Evolutionary conservation across 257 asterid genomes (phyloP).

Genomic region (Fraxinus anomala): DNA sequence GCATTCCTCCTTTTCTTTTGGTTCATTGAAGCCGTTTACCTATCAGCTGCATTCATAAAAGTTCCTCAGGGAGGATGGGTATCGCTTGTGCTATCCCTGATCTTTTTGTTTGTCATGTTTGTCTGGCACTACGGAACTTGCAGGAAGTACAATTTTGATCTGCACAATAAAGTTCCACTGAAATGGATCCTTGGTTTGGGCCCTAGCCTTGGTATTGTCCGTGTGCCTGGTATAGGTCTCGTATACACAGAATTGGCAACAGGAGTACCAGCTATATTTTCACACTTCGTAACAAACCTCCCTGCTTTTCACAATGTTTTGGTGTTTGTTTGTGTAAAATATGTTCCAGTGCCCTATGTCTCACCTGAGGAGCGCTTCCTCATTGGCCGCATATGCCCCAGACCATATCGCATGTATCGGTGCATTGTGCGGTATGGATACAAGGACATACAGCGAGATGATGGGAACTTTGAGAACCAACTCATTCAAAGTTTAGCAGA

Average conservation of each 20-base stretch:
- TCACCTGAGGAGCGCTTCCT: constrained; percentile 50
- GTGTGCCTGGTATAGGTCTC: constrained; percentile 66
- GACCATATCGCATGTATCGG: constrained; percentile 48
- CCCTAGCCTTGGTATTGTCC: constrained; percentile 60
- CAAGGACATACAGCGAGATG: constrained; percentile 44
- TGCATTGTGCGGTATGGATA: constrained; percentile 65
- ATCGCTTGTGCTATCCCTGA: constrained; percentile 64
- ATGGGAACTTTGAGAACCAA: constrained; percentile 44
- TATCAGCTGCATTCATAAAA: constrained; percentile 62
- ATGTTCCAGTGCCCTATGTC: constrained; percentile 54
- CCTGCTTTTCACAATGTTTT: constrained; percentile 68
- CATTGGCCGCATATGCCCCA: constrained; percentile 47
- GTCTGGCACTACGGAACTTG: constrained; percentile 96
- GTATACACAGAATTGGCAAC: constrained; percentile 51
- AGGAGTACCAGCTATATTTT: constrained; percentile 63
- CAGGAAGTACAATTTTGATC: constrained; percentile 78
- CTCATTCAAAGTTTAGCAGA: constrained; percentile 40
- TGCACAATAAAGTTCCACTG: constrained; percentile 54
- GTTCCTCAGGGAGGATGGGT: constrained; percentile 97
- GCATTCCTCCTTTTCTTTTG: constrained; percentile 70
- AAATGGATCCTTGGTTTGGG: constrained; percentile 51
- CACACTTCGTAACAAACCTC: constrained; percentile 59
- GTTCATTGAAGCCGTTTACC: constrained; percentile 66
- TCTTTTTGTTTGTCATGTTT: constrained; percentile 73
- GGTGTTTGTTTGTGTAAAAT: constrained; percentile 54